Conservation (phyloP, 371 early-diverging fungal species). For the Batkoa obscura region DNA sequence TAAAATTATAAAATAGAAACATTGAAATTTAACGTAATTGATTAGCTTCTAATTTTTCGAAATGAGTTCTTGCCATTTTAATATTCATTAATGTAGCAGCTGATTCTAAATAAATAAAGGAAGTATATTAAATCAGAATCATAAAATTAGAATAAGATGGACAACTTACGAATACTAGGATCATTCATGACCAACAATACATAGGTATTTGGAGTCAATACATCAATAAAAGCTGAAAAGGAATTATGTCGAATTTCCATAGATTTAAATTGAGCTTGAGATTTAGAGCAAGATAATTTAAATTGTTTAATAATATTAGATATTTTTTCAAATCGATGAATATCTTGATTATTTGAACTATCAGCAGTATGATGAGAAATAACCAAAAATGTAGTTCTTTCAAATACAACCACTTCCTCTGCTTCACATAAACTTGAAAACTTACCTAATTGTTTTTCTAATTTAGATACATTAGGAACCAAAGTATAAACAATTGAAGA, state of each 20-base stretch:
- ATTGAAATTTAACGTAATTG: constrained; percentile 11
- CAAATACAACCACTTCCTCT: constrained; percentile 85
- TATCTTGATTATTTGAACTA: constrained; percentile 22
- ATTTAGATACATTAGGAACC: constrained; percentile 71
- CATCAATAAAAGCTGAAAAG: constrained; percentile 78
- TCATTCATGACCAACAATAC: constrained; percentile 84
- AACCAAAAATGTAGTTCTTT: constrained; percentile 82
- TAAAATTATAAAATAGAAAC: background rate
- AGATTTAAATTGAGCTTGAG: constrained; percentile 69
- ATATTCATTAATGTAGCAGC: constrained; percentile 72
- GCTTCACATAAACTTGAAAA: constrained; percentile 76
- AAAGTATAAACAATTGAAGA: constrained; percentile 84
- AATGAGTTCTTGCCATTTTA: constrained; percentile 62
- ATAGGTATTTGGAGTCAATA: constrained; percentile 83
- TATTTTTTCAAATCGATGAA: constrained; percentile 77
- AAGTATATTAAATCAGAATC: too few species aligned
- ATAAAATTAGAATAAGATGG: background rate
- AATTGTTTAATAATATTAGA: constrained; percentile 89
- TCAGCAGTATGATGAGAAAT: constrained; percentile 49
- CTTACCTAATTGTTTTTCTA: constrained; percentile 55
- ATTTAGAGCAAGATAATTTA: constrained; percentile 62
- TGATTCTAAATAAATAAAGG: constrained; percentile 29
- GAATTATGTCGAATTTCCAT: constrained; percentile 69
- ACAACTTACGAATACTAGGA: constrained; percentile 63
- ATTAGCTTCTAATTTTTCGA: constrained; percentile 56